Percentiles rank a stretch among this genome's conserved stretches.
Conservation (phyloP, 768 basidiomycete species). For the Trametes sanguinea region DNA sequence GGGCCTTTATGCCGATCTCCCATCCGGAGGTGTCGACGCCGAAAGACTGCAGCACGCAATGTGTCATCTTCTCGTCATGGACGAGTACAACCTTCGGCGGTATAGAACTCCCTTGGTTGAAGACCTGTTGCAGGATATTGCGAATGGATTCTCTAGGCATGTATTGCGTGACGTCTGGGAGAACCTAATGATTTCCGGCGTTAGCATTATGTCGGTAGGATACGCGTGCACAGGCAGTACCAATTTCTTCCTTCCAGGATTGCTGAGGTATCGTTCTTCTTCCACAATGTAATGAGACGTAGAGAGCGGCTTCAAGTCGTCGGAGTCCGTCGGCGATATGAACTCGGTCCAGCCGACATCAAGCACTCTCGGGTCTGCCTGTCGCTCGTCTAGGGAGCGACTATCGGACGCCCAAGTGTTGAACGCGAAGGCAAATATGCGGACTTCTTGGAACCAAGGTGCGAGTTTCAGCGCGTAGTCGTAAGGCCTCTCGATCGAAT, state of each 20-base stretch:
- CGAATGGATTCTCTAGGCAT: background rate
- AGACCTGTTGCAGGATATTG: conserved; percentile 21
- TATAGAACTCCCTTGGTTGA: conserved; percentile 21
- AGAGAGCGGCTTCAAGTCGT: conserved; percentile 13
- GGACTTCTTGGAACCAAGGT: conserved; percentile 36
- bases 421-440: conserved; percentile 41
- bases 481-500: conserved; percentile 24
- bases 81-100: conserved; percentile 50
- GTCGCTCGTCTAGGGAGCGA: conserved; percentile 33
- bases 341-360: conserved; percentile 48
- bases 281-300: conserved; percentile 19
- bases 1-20: conserved; percentile 41
- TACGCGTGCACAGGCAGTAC: conserved; percentile 18
- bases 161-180: conserved; percentile 10
- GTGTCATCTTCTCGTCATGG: conserved; percentile 42
- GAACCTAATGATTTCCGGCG: background rate
- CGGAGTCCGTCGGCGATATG: conserved; percentile 23
- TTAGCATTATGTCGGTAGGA: no score
- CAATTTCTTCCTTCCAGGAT: conserved; percentile 19
- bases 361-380: conserved; percentile 36
- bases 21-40: conserved; percentile 46
- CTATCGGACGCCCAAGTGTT: conserved; percentile 39
- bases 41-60: conserved; percentile 41
- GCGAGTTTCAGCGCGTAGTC: conserved; percentile 35
- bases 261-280: conserved; percentile 22